Base-by-base conservation (phyloP, 75 land plant genomes). In the Adiantum capillusveneris region DNA sequence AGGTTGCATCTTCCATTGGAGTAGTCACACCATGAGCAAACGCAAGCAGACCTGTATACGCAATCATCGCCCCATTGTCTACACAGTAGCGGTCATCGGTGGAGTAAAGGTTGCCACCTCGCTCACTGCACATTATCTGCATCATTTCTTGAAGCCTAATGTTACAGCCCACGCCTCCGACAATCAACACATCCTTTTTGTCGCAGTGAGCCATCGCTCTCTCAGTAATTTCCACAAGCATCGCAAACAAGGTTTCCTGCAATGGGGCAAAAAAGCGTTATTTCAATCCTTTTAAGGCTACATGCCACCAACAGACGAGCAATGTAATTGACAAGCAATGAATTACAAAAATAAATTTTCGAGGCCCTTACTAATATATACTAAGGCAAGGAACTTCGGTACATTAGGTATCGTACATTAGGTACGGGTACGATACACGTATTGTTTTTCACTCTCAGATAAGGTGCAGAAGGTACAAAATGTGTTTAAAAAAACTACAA, bases 21-120 rank as follows among this genome's bases (percentile, higher is more conserved):
- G 98, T 94, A 18, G 66, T 52, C 18, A 63, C 30, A 0, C 98
- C 98, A 71, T 79, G 67, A 24, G 89, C 87, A 78, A 56, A 86
- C 26, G 85, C 91, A 61, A 94, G 85, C 24, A 94, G 85, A 56
- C 98, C 98, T 21, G 98, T 89, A 58, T 90, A 94, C 31, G 98
- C 98, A 56, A 94, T 94, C 98, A 94, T 94, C 7, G 98, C 98
- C 31, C 98, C 98, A 68, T 94, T 94, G 59, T 94, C 98, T 64
- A 94, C 66, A 50, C 98, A 94, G 49, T 94, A 94, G 28, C 98
- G 64, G 31, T 94, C 98, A 70, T 94, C 98, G 0, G 96, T 94
- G 37, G 98, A 83, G 66, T 74, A 94, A 28, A 94, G 68, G 46
- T 48, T 74, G 18, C 96, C 98, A 14, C 91, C 91, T 44, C 98